A percentile compares a stretch with the other conserved stretches of the same genome.
These are phyloP conservation scores for Ceratobasidium sp. DNA, from an alignment of 1,284 basidiomycete species.

Conservation along the genomic window DNA sequence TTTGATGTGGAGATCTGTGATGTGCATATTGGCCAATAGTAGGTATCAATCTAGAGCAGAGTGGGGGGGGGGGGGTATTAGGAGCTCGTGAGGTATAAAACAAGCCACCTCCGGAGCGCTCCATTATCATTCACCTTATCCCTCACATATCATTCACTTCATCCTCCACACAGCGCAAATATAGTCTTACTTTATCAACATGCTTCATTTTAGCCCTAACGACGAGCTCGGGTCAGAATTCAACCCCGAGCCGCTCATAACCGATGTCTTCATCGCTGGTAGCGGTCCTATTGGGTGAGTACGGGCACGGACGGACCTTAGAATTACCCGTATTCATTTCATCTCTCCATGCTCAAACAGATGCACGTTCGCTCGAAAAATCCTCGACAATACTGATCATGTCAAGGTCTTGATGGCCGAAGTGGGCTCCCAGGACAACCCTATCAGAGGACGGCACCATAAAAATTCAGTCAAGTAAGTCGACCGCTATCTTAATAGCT, in stretches of 20 bases:
- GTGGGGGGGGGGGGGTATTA: too few species aligned
- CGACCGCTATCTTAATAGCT: background rate
- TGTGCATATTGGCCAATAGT: too few species aligned
- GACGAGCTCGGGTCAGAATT: background rate
- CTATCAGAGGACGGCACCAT: background rate
- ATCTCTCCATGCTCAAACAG: background rate
- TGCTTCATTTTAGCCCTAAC: background rate
- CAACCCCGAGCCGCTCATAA: background rate
- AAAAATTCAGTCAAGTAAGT: conserved; percentile 27
- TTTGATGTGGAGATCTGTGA: too few species aligned
- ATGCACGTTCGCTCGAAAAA: conserved; percentile 20
- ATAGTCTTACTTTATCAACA: too few species aligned
- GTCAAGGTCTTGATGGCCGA: conserved; percentile 19
- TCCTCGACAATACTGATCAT: conserved; percentile 20
- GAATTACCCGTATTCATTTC: background rate
- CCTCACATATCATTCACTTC: too few species aligned
- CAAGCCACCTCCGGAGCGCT: too few species aligned
- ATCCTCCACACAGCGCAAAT: too few species aligned
- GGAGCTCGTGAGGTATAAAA: too few species aligned
- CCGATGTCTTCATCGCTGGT: conserved; percentile 39
- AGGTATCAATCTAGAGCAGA: too few species aligned
- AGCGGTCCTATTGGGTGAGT: conserved; percentile 33
- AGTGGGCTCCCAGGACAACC: conserved; percentile 20
- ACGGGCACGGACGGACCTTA: background rate
- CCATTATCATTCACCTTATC: too few species aligned